Evolutionary conservation across 768 basidiomycete genomes (phyloP).

Genomic region (Chalciporus piperatus): DNA sequence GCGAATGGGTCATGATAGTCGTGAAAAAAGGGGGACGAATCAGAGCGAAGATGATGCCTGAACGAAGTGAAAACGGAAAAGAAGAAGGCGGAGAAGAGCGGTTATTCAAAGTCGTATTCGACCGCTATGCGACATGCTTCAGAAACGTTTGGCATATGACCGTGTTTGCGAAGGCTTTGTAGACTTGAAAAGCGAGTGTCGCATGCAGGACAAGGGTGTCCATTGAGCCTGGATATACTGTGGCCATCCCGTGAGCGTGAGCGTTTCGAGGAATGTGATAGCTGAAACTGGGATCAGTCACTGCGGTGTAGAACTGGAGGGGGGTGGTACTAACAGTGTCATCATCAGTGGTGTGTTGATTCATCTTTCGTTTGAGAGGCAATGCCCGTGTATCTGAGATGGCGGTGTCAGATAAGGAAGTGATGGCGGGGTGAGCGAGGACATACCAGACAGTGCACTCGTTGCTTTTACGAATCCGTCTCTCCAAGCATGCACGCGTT

Average conservation of each 20-base stretch:
- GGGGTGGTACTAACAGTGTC: constrained; percentile 36
- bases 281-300: constrained; percentile 31
- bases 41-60: neutral
- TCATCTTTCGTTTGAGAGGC: constrained; percentile 48
- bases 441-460: constrained; percentile 42
- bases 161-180: constrained; percentile 63
- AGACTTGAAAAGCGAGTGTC: constrained; percentile 61
- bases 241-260: constrained; percentile 45
- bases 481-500: constrained; percentile 71
- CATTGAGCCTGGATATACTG: constrained; percentile 39
- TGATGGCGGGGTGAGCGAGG: neutral
- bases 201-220: constrained; percentile 72
- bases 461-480: constrained; percentile 51
- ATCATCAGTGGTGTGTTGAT: constrained; percentile 38
- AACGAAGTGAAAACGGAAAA: neutral
- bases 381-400: constrained; percentile 25
- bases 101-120: constrained; percentile 66
- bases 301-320: constrained; percentile 2
- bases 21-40: constrained; percentile 7
- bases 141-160: constrained; percentile 45
- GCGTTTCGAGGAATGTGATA: constrained; percentile 56
- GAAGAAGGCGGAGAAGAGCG: neutral
- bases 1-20: constrained; percentile 20
- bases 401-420: constrained; percentile 5
- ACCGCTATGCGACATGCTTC: constrained; percentile 75